Base-by-base conservation (phyloP, 768 basidiomycete genomes). In the Termitomyces sp. region DNA sequence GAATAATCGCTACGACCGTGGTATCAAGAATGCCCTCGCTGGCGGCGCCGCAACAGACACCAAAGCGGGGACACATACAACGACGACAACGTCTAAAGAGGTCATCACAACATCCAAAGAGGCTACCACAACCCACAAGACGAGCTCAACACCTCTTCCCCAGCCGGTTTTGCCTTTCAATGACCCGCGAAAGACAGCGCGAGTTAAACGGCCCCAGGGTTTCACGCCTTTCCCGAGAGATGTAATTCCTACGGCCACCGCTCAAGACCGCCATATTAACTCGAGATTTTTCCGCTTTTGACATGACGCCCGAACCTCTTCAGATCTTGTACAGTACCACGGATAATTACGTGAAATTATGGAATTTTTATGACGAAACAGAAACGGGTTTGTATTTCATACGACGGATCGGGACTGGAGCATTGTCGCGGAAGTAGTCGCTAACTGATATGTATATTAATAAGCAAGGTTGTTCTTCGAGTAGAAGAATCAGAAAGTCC, bases 1-100 rank as follows among this genome's bases (percentile, higher is more conserved):
- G 28, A 84, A 84, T 60, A 64, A 75, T 54, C 74, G 75, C 35
- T 84, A 75, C 57, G 78, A 82, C 57, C 65, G 73, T 17, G 76
- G 72, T 19, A 77, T 83, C 54, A 83, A 84, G 67, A 70, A 73
- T 41, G 72, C 75, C 11, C 68, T 83, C 33, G 60, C 62, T 37
- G 72, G 60, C n/a, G 65, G 64, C 17, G 41, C 50, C 23, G 50
- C 68, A 7, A 42, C 56, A 11, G 6, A 17, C 28, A 53, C 41
- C 21, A 33, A 19, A 53, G 15, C 30, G 19, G 30, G 9, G 17
- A 15, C 44, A 23, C 10, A 31, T 9, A 19, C 50, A 1, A n/a
- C 38, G 10, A 46, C 54, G 11, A 26, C 38, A 26, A 50, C 54
- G 3, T 47, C 57, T 15, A 50, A 37, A 15, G 17, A 31, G 26